Evolutionary conservation across 768 basidiomycete genomes (phyloP).

Genomic region (Strobilomyces echinocephalus): DNA sequence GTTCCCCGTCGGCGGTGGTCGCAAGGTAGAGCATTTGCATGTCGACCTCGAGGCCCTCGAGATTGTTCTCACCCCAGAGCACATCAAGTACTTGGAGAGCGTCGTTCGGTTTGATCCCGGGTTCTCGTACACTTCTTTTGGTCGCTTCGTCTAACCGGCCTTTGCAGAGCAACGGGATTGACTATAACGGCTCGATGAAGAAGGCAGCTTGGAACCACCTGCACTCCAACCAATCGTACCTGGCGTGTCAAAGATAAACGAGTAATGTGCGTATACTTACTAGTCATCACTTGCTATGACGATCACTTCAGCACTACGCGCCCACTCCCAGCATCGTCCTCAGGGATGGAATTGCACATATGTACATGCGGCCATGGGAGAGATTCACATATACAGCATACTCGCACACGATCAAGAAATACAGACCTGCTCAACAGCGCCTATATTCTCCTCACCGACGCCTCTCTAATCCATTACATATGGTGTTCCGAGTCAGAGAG

Average conservation of each 20-base stretch:
- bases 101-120: slow-evolving; percentile 35
- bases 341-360: neutral
- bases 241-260: neutral
- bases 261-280: neutral
- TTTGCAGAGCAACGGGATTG: slow-evolving; percentile 25
- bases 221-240: slow-evolving; percentile 1
- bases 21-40: slow-evolving; percentile 41
- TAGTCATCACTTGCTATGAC: no score
- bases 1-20: slow-evolving; percentile 40
- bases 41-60: slow-evolving; percentile 41
- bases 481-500: neutral
- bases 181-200: slow-evolving; percentile 10
- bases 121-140: slow-evolving; percentile 27
- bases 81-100: slow-evolving; percentile 36
- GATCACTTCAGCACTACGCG: no score
- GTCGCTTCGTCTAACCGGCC: neutral
- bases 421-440: neutral
- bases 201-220: slow-evolving; percentile 18
- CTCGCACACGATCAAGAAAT: neutral
- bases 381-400: neutral
- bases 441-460: neutral
- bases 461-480: neutral
- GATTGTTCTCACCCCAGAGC: slow-evolving; percentile 35
- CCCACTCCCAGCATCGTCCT: no score
- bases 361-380: neutral